phyloP scores from a whole-genome alignment of 805 yeast genomes.

The Metschnikowia bowlesiae region DNA sequence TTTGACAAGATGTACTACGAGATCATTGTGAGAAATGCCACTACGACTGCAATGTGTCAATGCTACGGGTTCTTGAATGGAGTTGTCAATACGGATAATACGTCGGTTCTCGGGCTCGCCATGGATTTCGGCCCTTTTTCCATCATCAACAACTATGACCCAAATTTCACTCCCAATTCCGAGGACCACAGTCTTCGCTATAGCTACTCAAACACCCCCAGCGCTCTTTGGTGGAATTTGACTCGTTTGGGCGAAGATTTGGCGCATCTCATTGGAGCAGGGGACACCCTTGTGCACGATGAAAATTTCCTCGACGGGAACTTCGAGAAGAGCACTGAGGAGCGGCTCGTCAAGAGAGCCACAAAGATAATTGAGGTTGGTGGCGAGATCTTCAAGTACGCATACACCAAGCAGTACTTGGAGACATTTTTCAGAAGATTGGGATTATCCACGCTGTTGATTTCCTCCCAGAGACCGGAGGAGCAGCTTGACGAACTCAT shows the following conservation, averaged over 20 bases:
- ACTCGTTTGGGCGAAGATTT: slow-evolving; percentile 78
- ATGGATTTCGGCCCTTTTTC: slow-evolving; percentile 96
- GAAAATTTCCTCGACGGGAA: slow-evolving; percentile 14
- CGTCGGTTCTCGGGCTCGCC: slow-evolving; percentile 81
- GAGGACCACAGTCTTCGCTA: slow-evolving; percentile 74
- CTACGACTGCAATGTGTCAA: slow-evolving; percentile 80
- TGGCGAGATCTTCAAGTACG: slow-evolving; percentile 60
- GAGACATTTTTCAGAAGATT: slow-evolving; percentile 58
- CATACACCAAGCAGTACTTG: slow-evolving; percentile 57
- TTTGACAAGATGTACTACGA: slow-evolving; percentile 73
- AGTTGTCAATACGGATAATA: slow-evolving; percentile 90
- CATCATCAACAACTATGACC: slow-evolving; percentile 80
- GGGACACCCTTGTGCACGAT: slow-evolving; percentile 44
- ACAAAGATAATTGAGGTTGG: slow-evolving; percentile 58
- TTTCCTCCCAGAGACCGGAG: slow-evolving; percentile 29
- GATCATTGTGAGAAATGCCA: slow-evolving; percentile 69
- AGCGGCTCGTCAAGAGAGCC: slow-evolving; percentile 54
- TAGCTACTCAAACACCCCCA: slow-evolving; percentile 78
- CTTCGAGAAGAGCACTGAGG: slow-evolving; percentile 48
- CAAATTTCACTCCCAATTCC: slow-evolving; percentile 81
- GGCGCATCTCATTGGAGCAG: slow-evolving; percentile 77
- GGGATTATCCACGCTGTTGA: slow-evolving; percentile 50
- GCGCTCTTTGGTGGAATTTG: slow-evolving; percentile 90
- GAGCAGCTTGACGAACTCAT: slow-evolving; percentile 44
- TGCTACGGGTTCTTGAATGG: slow-evolving; percentile 92